Percentiles rank a stretch among this genome's conserved stretches.
Evolutionary conservation across 768 basidiomycete species (phyloP).

Genomic region (Mrakia blollopis): DNA sequence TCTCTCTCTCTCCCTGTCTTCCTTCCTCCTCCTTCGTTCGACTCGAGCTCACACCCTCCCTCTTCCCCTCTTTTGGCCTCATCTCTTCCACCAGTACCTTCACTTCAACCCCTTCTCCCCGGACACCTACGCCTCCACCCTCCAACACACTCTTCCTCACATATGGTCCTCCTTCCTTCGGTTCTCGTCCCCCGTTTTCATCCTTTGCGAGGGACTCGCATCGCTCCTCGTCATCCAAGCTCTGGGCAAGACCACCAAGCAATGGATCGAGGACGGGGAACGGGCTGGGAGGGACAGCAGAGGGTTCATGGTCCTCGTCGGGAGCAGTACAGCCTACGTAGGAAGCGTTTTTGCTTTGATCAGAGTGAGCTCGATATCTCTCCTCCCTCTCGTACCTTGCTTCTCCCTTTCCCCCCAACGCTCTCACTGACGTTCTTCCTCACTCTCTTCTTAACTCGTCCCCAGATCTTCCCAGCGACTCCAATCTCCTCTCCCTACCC

Average conservation of each 20-base stretch:
- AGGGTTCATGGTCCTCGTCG: constrained; percentile 40
- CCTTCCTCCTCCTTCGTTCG: too few relatives aligned
- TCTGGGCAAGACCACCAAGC: constrained; percentile 20
- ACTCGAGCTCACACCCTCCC: not conserved
- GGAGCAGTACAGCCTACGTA: constrained; percentile 40
- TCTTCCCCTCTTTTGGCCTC: not conserved
- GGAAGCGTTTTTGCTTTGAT: constrained; percentile 40
- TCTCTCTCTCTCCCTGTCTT: not conserved
- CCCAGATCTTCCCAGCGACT: constrained; percentile 45
- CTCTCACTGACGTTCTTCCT: not conserved
- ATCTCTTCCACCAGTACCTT: constrained; percentile 41
- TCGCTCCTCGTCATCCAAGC: constrained; percentile 61
- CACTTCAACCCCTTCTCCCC: constrained; percentile 36
- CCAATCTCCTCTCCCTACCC: constrained; percentile 77
- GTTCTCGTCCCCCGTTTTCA: constrained; percentile 69
- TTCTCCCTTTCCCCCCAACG: not conserved
- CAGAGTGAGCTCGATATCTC: constrained; percentile 36
- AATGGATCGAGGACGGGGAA: constrained; percentile 43
- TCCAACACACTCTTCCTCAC: constrained; percentile 38
- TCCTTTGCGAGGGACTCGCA: constrained; percentile 76
- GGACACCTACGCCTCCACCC: constrained; percentile 1
- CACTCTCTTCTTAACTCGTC: not conserved
- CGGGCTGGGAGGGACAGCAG: constrained; percentile 41
- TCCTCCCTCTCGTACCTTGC: not conserved
- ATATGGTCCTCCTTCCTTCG: constrained; percentile 71